Evolutionary conservation across 2,329 filamentous ascomycete species (phyloP).

Genomic region (Paecilomyces niveus): DNA sequence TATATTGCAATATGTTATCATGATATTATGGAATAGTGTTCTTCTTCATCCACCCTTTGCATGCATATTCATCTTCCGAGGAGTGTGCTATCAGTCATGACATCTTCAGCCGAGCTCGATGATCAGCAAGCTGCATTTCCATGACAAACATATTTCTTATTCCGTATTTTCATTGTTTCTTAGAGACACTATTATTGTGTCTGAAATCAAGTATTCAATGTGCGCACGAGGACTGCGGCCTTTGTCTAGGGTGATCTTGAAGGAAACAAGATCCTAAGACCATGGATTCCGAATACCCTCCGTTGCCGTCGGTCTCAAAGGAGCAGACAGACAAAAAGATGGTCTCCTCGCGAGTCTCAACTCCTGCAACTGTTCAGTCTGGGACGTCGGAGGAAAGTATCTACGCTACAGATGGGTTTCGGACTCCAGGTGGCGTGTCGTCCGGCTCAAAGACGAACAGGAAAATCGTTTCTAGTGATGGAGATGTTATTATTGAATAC

Average conservation of each 20-base stretch:
- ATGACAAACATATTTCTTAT: background rate
- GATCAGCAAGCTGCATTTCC: background rate
- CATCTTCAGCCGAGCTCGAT: background rate
- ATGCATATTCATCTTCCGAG: background rate
- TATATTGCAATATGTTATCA: background rate
- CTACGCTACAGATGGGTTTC: background rate
- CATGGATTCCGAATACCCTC: slow-evolving; percentile 19
- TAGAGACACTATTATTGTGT: background rate
- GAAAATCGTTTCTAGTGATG: slow-evolving; percentile 19
- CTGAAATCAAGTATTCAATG: background rate
- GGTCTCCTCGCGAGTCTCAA: background rate
- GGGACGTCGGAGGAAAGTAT: background rate
- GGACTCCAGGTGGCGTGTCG: background rate
- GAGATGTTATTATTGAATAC: slow-evolving; percentile 33
- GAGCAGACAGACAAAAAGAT: slow-evolving; percentile 1
- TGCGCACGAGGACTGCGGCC: background rate
- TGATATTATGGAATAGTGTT: background rate
- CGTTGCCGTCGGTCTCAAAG: slow-evolving; percentile 9
- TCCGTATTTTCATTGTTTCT: background rate
- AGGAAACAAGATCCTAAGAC: background rate
- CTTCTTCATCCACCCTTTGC: background rate
- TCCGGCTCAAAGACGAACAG: slow-evolving; percentile 2
- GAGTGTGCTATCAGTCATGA: background rate
- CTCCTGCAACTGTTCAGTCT: background rate
- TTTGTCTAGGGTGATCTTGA: background rate